Conservation (phyloP, 306 rosid species). For the Lablab purpureus region DNA sequence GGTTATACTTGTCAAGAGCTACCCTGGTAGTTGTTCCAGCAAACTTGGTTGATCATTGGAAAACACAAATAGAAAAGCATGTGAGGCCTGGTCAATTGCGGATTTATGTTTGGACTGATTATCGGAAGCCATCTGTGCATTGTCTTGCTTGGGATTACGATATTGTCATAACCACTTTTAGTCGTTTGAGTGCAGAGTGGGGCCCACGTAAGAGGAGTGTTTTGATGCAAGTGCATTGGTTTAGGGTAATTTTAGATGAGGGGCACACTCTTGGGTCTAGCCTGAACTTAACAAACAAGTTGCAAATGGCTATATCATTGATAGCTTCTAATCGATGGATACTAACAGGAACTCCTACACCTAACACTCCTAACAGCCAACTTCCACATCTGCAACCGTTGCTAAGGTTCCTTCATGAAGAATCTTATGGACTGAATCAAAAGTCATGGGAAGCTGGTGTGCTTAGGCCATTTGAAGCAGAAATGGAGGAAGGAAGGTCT, state of each 20-base stretch:
- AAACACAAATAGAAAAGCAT: slow-evolving; percentile 90
- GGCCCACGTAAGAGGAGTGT: slow-evolving; percentile 75
- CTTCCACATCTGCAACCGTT: slow-evolving; percentile 91
- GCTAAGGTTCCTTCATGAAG: slow-evolving; percentile 95
- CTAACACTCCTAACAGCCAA: slow-evolving; percentile 95
- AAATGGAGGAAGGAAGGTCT: slow-evolving; percentile 94
- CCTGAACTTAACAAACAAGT: slow-evolving; percentile 85
- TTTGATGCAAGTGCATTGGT: slow-evolving; percentile 92
- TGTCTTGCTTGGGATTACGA: slow-evolving; percentile 96
- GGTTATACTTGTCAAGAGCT: slow-evolving; percentile 90
- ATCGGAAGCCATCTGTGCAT: slow-evolving; percentile 81
- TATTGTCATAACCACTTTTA: slow-evolving; percentile 91
- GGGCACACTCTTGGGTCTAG: slow-evolving; percentile 99
- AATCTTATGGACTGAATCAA: slow-evolving; percentile 85
- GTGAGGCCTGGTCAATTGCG: slow-evolving; percentile 77
- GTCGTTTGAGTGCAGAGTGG: slow-evolving; percentile 96
- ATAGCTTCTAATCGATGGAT: slow-evolving; percentile 94
- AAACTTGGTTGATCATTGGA: slow-evolving; percentile 92
- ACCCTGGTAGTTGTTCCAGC: slow-evolving; percentile 94
- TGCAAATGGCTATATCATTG: slow-evolving; percentile 98
- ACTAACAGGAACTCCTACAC: slow-evolving; percentile 97
- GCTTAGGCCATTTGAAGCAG: slow-evolving; percentile 95
- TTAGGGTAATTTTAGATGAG: slow-evolving; percentile 91
- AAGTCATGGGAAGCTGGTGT: slow-evolving; percentile 97
- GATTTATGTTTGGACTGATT: slow-evolving; percentile 78